Percentiles rank a stretch among this genome's conserved stretches.
Conservation (phyloP, 1,139 yeast species). For the Debaryomyces psychrophilus region DNA sequence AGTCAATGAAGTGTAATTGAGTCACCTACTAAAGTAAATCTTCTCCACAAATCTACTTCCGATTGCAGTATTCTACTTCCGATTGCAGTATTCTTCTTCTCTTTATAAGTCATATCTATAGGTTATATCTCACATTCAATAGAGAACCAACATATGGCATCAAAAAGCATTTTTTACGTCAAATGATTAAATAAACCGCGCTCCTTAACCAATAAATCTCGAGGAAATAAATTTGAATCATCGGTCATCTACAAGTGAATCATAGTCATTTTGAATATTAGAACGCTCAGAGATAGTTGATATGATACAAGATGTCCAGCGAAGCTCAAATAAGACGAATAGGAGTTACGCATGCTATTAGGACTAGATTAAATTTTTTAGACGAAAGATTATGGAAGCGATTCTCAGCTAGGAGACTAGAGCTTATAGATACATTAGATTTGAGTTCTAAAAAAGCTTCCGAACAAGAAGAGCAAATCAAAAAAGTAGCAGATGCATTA, state of each 20-base stretch:
- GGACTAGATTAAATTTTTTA: conserved; percentile 70
- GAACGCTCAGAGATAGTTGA: not conserved
- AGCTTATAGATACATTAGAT: conserved; percentile 79
- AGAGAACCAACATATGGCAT: not conserved
- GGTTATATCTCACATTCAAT: not conserved
- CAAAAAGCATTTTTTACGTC: not conserved
- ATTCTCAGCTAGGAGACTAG: conserved; percentile 85
- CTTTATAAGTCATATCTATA: not conserved
- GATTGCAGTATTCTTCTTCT: not conserved
- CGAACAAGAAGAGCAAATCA: conserved; percentile 85
- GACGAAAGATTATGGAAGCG: conserved; percentile 88
- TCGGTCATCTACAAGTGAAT: conserved; percentile 4
- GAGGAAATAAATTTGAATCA: conserved; percentile 5
- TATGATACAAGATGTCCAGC: conserved; percentile 4
- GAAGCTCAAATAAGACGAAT: conserved; percentile 13
- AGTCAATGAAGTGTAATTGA: not conserved
- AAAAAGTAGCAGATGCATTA: conserved; percentile 72
- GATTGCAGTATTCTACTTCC: too few relatives aligned
- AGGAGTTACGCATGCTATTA: conserved; percentile 80
- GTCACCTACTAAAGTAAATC: not conserved
- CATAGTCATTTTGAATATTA: conserved; percentile 1
- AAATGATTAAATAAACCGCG: not conserved
- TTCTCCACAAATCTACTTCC: too few relatives aligned
- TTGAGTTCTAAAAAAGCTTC: conserved; percentile 82
- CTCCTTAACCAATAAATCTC: conserved; percentile 2